Conservation (phyloP, 306 rosid genomes). For the Vachellia pachyceras region DNA sequence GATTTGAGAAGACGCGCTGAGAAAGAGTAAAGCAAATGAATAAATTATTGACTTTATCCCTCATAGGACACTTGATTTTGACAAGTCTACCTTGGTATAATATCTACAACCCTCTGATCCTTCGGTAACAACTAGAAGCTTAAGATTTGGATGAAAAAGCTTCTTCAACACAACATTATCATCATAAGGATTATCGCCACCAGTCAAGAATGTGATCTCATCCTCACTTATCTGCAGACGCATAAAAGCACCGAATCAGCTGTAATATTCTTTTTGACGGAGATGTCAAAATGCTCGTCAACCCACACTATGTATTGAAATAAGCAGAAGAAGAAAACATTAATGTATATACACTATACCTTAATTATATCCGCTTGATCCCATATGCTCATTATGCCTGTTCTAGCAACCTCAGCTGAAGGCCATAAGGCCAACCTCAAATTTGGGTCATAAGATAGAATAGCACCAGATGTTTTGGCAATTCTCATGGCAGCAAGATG, state of each 20-base stretch:
- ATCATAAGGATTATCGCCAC: conserved; percentile 72
- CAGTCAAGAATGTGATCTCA: conserved; percentile 74
- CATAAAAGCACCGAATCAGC: conserved; percentile 27
- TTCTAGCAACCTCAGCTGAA: conserved; percentile 71
- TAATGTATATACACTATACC: conserved; percentile 46
- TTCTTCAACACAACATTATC: conserved; percentile 73
- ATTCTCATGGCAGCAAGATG: conserved; percentile 82
- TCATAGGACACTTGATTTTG: conserved; percentile 8
- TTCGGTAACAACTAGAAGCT: conserved; percentile 75
- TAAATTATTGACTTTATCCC: conserved; percentile 17
- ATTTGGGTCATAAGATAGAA: conserved; percentile 94
- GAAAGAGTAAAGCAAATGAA: conserved; percentile 14
- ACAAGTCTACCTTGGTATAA: conserved; percentile 65
- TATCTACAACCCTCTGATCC: conserved; percentile 84
- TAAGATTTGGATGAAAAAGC: conserved; percentile 76
- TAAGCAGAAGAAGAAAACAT: conserved; percentile 5
- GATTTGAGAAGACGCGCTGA: neutral
- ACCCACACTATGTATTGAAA: neutral
- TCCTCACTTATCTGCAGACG: conserved; percentile 79
- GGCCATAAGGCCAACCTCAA: conserved; percentile 91
- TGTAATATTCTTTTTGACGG: neutral
- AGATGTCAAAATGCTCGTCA: conserved; percentile 1
- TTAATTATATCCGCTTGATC: conserved; percentile 82
- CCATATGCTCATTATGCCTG: conserved; percentile 87
- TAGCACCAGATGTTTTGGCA: conserved; percentile 75